These are phyloP conservation scores for Phascolomyces articulosus DNA, from an alignment of 371 early-diverging fungal genomes.

Conservation along the genomic window DNA sequence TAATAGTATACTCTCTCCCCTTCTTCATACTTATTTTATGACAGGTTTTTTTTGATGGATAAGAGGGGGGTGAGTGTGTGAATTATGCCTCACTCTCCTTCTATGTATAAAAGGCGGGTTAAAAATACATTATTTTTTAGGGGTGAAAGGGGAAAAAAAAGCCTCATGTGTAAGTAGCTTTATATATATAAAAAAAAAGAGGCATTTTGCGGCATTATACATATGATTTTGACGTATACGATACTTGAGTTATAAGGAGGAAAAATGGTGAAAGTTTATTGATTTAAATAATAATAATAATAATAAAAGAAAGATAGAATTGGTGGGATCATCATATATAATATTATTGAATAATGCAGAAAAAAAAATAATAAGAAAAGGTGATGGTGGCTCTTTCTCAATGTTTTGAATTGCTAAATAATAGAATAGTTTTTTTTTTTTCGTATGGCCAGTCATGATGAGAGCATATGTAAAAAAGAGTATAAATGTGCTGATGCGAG, in stretches of 20 bases:
- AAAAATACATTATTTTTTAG: no score
- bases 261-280: constrained; percentile 7
- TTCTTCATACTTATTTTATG: no score
- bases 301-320: neutral
- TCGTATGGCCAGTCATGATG: constrained; percentile 2
- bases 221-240: no score
- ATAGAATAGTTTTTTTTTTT: neutral
- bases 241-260: no score
- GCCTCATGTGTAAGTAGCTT: no score
- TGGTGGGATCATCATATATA: neutral
- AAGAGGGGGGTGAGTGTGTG: no score
- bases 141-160: no score
- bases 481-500: neutral
- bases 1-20: no score
- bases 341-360: constrained; percentile 2
- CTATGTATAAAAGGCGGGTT: no score
- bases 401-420: constrained; percentile 7
- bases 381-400: constrained; percentile 16
- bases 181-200: neutral
- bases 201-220: neutral
- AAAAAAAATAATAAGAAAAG: constrained; percentile 8
- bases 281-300: constrained; percentile 4
- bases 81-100: no score
- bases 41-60: no score
- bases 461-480: neutral